phyloP scores from a whole-genome alignment of 805 yeast species.

The Wickerhamiella cacticola region DNA sequence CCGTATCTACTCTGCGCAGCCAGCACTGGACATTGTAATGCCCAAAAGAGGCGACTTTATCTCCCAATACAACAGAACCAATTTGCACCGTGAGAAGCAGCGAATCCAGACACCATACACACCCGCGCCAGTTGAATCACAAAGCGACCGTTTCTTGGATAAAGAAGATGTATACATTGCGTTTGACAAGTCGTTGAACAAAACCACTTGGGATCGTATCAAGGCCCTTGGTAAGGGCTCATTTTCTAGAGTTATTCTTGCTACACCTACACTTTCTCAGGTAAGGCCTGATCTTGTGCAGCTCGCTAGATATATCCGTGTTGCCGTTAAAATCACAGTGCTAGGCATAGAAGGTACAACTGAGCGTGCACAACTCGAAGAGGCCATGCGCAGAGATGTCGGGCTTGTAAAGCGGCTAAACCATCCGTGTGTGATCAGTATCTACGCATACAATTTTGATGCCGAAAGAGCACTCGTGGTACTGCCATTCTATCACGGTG shows the following conservation, averaged over 20 bases:
- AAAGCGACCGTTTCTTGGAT: conserved; percentile 11
- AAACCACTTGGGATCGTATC: conserved; percentile 27
- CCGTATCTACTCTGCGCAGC: not conserved
- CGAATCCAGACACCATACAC: conserved; percentile 5
- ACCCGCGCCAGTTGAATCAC: not conserved
- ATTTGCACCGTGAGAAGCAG: conserved; percentile 9
- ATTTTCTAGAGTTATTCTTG: conserved; percentile 32
- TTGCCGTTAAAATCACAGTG: conserved; percentile 61
- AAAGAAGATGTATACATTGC: conserved; percentile 20
- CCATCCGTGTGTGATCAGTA: conserved; percentile 60
- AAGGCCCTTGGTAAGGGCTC: conserved; percentile 32
- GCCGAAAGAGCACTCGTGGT: conserved; percentile 38
- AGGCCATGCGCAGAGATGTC: conserved; percentile 60
- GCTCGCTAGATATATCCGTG: conserved; percentile 26
- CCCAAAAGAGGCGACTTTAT: conserved; percentile 13
- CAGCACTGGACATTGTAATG: conserved; percentile 4
- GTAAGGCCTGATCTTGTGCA: conserved; percentile 25
- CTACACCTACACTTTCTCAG: conserved; percentile 25
- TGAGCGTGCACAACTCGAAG: conserved; percentile 42
- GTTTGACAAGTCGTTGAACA: conserved; percentile 20
- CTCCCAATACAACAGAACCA: conserved; percentile 3
- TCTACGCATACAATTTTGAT: conserved; percentile 35
- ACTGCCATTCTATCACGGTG: conserved; percentile 70
- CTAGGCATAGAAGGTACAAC: conserved; percentile 34
- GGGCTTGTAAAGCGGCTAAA: conserved; percentile 36